Evolutionary conservation across 164 flowering plant species (phyloP), one percentile per base, ranked within the genome.

Genomic region (Berberis vulgaris): DNA sequence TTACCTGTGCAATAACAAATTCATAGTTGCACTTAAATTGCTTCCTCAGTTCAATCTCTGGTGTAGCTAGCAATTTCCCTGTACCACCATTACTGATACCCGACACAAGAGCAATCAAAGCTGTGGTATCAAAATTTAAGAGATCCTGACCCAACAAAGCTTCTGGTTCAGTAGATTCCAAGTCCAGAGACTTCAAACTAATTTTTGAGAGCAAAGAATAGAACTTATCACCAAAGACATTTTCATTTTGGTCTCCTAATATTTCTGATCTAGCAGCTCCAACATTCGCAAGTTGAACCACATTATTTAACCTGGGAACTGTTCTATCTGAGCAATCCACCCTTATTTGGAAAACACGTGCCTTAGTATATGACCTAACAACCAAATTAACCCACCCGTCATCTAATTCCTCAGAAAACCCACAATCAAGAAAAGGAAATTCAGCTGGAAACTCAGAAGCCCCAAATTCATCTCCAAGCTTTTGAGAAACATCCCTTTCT

Each of bases 71-170:
- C 55, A 91, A 78, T 58, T 75, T 78, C 42, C 76, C 77, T 0
- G 87, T 59, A 62, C 82, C 73, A 63, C 96, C 91, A 75, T 91
- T 94, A 72, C 96, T 91, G 57, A 91, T 86, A 49, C 97, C 99
- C 0, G 97, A 91, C 4, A 86, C 88, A 72, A 91, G 67, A 56
- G 99, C 97, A 73, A 94, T 72, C 79, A 94, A 77, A 62, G 96
- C 90, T 38, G 99, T 91, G 7, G 99, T 94, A 65, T 89, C 97
- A 80, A 94, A 84, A 76, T 91, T 94, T 61, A 88, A 39, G 49
- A 86, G 54, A 66, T 61, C 76, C 43, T 62, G 69, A 52, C 76
- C 76, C 45, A 56, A 50, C n/a, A 75, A 41, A 46, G 39, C 58
- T 41, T 65, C 72, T 12, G 65, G 39, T 57, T 41, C 49, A 66